A percentile compares a stretch with the other conserved stretches of the same genome.
These are phyloP conservation scores for Purshia tridentata DNA, from an alignment of 306 rosid species.

Conservation along the genomic window DNA sequence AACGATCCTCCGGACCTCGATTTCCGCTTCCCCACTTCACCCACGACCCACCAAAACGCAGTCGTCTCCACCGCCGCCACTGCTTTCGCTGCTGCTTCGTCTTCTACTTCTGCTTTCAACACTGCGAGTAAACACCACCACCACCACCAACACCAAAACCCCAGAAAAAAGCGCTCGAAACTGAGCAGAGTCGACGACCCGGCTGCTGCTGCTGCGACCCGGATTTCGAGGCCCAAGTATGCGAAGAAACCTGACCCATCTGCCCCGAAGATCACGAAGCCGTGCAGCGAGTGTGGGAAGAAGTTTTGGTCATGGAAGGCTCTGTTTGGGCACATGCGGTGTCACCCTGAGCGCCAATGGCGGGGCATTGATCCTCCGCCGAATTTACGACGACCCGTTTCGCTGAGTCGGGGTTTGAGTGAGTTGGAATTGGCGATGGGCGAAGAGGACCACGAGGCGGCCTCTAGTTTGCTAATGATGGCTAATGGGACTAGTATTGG, in stretches of 20 bases:
- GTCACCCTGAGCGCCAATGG: conserved; percentile 92
- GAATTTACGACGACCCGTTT: conserved; percentile 6
- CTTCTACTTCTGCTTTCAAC: not conserved
- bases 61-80: not conserved
- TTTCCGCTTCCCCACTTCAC: not conserved
- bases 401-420: not conserved
- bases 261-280: conserved; percentile 42
- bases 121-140: too few species aligned
- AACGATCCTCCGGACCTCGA: not conserved
- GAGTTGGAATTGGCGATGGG: conserved; percentile 15
- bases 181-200: conserved; percentile 8
- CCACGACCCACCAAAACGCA: not conserved
- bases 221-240: conserved; percentile 27
- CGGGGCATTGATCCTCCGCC: conserved; percentile 77
- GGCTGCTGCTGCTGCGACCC: not conserved
- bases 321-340: conserved; percentile 86
- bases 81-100: not conserved
- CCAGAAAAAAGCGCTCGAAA: conserved; percentile 46
- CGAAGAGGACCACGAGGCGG: conserved; percentile 57
- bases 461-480: conserved; percentile 53
- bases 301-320: conserved; percentile 86
- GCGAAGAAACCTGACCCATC: conserved; percentile 33
- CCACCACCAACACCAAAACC: conserved; percentile 16
- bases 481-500: conserved; percentile 26
- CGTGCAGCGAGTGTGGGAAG: conserved; percentile 75